Evolutionary conservation across 805 yeast species (phyloP).

Genomic region (Pichia membranifaciens): DNA sequence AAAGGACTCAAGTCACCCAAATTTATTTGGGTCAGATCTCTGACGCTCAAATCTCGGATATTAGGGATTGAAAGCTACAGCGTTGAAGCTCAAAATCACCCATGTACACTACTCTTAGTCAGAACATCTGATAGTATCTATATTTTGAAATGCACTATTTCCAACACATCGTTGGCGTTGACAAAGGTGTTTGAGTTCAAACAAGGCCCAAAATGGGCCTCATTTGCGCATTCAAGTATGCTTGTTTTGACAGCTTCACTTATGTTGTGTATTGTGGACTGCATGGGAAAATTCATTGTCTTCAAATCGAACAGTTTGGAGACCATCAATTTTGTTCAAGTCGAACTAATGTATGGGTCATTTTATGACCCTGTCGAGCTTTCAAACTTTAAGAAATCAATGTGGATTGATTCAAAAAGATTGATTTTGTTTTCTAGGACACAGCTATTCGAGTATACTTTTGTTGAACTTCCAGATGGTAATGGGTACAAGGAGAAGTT

Average conservation of each 20-base stretch:
- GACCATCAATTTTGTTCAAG: not conserved
- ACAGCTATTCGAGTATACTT: constrained; percentile 32
- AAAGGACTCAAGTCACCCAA: not conserved
- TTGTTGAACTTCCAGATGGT: constrained; percentile 12
- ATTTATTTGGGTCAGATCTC: not conserved
- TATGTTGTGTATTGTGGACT: constrained; percentile 42
- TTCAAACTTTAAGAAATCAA: constrained; percentile 48
- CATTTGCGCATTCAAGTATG: not conserved
- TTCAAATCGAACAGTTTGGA: constrained; percentile 24
- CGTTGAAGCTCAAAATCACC: not conserved
- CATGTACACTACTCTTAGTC: not conserved
- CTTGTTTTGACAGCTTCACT: constrained; percentile 1
- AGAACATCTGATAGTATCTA: not conserved
- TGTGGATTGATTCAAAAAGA: constrained; percentile 36
- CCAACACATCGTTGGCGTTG: not conserved
- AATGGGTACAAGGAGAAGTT: constrained; percentile 21
- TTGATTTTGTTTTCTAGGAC: constrained; percentile 40
- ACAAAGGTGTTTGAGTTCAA: not conserved
- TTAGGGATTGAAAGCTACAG: not conserved
- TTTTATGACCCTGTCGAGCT: constrained; percentile 44
- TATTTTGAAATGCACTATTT: not conserved
- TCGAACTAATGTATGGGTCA: constrained; percentile 13
- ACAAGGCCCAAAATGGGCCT: not conserved
- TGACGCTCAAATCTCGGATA: not conserved
- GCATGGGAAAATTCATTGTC: constrained; percentile 46